Evolutionary conservation across 2,329 filamentous ascomycete species (phyloP).

Genomic region (Diatrype stigma): DNA sequence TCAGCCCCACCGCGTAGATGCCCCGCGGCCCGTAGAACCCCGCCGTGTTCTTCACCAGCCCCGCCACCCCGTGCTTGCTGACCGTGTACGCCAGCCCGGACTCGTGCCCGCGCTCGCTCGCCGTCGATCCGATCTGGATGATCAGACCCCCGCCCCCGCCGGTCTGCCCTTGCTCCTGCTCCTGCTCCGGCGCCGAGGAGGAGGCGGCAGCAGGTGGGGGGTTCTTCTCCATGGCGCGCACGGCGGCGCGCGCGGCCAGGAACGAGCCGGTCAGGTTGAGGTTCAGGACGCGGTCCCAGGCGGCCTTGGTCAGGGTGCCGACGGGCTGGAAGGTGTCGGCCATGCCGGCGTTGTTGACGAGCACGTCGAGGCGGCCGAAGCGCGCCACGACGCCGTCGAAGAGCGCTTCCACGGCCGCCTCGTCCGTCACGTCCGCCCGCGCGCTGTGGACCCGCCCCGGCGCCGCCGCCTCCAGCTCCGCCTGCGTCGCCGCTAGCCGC

Average conservation of each 20-base stretch:
- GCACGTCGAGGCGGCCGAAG: conserved; percentile 49
- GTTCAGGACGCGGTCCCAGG: conserved; percentile 51
- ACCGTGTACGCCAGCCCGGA: conserved; percentile 47
- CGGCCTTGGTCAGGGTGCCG: conserved; percentile 37
- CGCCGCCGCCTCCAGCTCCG: conserved; percentile 9
- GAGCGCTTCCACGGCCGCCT: conserved; percentile 25
- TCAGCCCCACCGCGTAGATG: conserved; percentile 47
- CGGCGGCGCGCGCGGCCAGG: conserved; percentile 46
- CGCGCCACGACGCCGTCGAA: conserved; percentile 15
- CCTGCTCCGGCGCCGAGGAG: too few species aligned
- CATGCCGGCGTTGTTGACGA: conserved; percentile 56
- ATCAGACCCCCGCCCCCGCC: conserved; percentile 10
- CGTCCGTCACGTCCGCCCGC: conserved; percentile 28
- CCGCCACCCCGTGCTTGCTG: conserved; percentile 50
- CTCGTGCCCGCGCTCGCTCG: conserved; percentile 9
- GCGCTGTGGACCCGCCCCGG: conserved; percentile 20
- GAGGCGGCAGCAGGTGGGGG: conserved; percentile 7
- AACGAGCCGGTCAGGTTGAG: conserved; percentile 55
- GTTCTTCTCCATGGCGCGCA: conserved; percentile 43
- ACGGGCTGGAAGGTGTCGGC: conserved; percentile 54
- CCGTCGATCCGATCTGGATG: conserved; percentile 21
- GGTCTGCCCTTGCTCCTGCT: too few species aligned
- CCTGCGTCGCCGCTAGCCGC: conserved; percentile 8
- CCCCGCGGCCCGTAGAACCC: conserved; percentile 50
- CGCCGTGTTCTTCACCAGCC: conserved; percentile 54